Percentiles rank a stretch among this genome's conserved stretches.
These are phyloP conservation scores for Globisporangium cederbergense DNA, from an alignment of 352 stramenopile species.

Conservation along the genomic window DNA sequence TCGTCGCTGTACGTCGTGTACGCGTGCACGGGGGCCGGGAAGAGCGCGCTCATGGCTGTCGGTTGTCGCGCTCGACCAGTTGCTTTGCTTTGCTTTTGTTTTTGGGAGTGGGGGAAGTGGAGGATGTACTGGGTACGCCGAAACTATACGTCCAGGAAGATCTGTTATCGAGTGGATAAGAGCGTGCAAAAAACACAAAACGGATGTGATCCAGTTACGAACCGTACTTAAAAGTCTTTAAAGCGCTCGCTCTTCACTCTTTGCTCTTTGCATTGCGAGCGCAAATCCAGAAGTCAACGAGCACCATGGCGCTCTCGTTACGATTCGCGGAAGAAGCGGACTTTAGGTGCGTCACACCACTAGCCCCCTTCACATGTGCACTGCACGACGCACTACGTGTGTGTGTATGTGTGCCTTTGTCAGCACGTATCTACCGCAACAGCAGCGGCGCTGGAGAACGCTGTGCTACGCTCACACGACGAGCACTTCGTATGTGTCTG, in stretches of 20 bases:
- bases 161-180: too few species aligned
- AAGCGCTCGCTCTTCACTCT: too few species aligned
- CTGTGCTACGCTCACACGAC: not conserved
- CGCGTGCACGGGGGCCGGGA: slow-evolving; percentile 66
- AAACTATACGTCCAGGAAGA: too few species aligned
- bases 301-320: slow-evolving; percentile 37
- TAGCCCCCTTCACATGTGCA: not conserved
- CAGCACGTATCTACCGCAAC: not conserved
- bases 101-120: too few species aligned
- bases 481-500: not conserved
- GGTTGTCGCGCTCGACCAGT: not conserved
- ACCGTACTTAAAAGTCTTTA: too few species aligned
- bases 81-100: not conserved
- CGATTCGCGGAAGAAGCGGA: slow-evolving; percentile 47
- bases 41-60: slow-evolving; percentile 58
- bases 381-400: not conserved
- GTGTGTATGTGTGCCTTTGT: not conserved
- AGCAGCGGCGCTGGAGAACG: not conserved
- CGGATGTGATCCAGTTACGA: too few species aligned
- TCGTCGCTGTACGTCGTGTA: slow-evolving; percentile 70
- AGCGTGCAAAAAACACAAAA: too few species aligned
- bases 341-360: slow-evolving; percentile 36
- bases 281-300: not conserved
- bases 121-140: too few species aligned
- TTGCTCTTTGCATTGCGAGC: too few species aligned